These are phyloP conservation scores for Penicillium sp. DNA, from an alignment of 2,329 filamentous ascomycete species.

Conservation along the genomic window DNA sequence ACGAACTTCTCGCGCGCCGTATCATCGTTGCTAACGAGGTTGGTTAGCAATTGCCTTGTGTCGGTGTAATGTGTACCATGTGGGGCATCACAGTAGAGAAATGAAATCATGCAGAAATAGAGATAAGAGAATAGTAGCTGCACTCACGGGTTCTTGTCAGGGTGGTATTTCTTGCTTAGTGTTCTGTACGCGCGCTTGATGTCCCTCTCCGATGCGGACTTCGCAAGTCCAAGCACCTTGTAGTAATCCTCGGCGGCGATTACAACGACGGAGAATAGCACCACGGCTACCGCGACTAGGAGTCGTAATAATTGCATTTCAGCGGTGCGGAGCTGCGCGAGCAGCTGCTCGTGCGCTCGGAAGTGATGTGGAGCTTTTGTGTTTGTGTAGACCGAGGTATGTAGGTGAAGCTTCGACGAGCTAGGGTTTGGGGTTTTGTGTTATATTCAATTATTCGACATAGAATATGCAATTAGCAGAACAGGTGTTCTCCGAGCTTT, in stretches of 20 bases:
- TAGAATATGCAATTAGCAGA: not conserved
- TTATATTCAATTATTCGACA: not conserved
- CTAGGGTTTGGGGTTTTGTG: not conserved
- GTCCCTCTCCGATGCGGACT: constrained; percentile 76
- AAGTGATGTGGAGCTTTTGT: not conserved
- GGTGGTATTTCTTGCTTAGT: constrained; percentile 92
- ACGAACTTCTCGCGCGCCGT: constrained; percentile 87
- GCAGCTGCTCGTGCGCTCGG: constrained; percentile 14
- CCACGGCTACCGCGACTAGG: constrained; percentile 33
- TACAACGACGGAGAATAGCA: constrained; percentile 38
- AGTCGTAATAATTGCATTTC: constrained; percentile 38
- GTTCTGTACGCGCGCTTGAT: constrained; percentile 91
- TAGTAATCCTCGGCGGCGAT: constrained; percentile 49
- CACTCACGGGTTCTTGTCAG: constrained; percentile 93
- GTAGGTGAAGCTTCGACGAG: not conserved
- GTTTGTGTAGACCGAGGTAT: not conserved
- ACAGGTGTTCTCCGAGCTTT: not conserved
- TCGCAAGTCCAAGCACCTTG: constrained; percentile 77
- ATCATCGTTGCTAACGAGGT: constrained; percentile 63
- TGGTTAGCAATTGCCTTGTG: not conserved
- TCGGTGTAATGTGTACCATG: not conserved
- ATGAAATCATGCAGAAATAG: not conserved
- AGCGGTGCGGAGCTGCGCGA: constrained; percentile 12
- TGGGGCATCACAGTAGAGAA: not conserved
- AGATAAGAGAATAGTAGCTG: not conserved